These are phyloP conservation scores for Lycium barbarum DNA, from an alignment of 257 asterid genomes.

Conservation along the genomic window DNA sequence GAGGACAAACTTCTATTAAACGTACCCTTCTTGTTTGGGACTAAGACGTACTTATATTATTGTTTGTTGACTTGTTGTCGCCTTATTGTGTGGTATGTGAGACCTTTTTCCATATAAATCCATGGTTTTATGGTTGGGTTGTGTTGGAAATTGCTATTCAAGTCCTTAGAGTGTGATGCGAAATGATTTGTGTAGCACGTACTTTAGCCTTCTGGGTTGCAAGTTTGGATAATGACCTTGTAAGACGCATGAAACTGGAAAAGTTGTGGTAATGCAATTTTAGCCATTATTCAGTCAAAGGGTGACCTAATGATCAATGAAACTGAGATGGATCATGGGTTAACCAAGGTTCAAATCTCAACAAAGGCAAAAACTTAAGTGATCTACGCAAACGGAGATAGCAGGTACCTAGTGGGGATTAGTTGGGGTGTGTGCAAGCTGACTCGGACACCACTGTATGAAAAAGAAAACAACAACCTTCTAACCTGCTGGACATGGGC, in stretches of 20 bases:
- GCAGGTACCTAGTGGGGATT: background rate
- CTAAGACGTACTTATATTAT: background rate
- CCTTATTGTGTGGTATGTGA: background rate
- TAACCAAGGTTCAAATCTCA: background rate
- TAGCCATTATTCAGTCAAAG: background rate
- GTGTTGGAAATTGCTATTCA: background rate
- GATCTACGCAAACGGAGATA: background rate
- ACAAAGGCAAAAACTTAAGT: background rate
- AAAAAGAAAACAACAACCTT: background rate
- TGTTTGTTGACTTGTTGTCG: background rate
- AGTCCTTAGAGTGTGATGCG: background rate
- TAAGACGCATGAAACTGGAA: background rate
- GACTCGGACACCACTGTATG: background rate
- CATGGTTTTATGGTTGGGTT: background rate
- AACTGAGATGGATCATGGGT: background rate
- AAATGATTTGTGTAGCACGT: background rate
- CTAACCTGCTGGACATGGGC: background rate
- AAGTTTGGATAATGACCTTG: background rate
- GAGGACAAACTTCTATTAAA: background rate
- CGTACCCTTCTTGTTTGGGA: background rate
- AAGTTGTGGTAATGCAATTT: background rate
- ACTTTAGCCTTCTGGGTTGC: background rate
- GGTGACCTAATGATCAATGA: slow-evolving; percentile 2
- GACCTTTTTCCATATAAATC: background rate
- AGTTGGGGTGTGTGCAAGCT: background rate